Base-by-base conservation (phyloP, 1,284 basidiomycete genomes). In the Earliella scabrosa region DNA sequence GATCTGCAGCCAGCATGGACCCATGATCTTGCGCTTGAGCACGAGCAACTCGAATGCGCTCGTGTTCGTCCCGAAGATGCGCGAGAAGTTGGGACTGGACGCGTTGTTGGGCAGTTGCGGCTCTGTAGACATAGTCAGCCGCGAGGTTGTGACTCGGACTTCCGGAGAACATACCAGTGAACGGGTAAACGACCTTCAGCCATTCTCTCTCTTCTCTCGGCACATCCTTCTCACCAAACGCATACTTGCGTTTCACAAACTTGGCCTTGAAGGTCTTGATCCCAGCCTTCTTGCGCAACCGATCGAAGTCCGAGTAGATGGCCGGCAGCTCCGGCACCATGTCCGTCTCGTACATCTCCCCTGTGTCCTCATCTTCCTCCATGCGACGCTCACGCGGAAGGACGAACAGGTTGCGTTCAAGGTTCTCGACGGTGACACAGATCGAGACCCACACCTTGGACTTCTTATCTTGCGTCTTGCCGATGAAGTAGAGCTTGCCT, bases 21-120 rank as follows among this genome's bases (percentile, higher is more conserved):
- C 97, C 93, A 98, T 98, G 61, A 99, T 98, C 75, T 95, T 95
- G 34, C 95, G 86, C 75, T 98, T 98, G 52, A 99, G 68, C 1
- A 95, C 94, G n/a, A 99, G 84, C 8, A 96, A 77, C 72, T 99
- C 97, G 66, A 99, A 99, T 0, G 97, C 90, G 53, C 79, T 93
- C 1, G 95, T 96, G 64, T 89, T 94, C 10, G 95, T 92, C n/a
- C 97, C 97, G 65, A 98, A 93, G 11, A 98, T 86, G 54, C 86
- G 87, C 41, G 86, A 82, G 70, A 98, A 97, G 35, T 93, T 97
- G 5, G 88, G 85, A 49, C 93, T 95, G 26, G 84, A 85, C 8
- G 91, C 81, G 45, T 85, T 85, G 56, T 80, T 77, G 0, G 93
- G 90, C 18, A 97, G 77, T 61, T 86, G 82, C 3, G 80, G 82